phyloP scores from a whole-genome alignment of 805 yeast genomes.

The Ogataea pini region DNA sequence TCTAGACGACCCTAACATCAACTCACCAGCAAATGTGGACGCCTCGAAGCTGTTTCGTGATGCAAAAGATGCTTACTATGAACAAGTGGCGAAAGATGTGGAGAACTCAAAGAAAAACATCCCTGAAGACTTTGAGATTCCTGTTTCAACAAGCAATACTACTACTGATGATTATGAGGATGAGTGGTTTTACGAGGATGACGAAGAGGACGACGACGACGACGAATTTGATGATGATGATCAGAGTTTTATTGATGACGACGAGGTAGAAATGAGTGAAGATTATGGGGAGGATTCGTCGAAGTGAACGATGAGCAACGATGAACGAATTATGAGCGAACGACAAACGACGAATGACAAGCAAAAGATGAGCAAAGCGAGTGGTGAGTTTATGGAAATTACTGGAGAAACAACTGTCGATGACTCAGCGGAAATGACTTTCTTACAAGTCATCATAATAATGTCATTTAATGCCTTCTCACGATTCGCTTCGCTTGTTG shows the following conservation, averaged over 20 bases:
- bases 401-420: too few relatives aligned
- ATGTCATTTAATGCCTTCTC: too few relatives aligned
- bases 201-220: constrained; percentile 57
- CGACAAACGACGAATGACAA: too few relatives aligned
- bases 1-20: constrained; percentile 89
- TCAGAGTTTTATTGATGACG: constrained; percentile 44
- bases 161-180: constrained; percentile 52
- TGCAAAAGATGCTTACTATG: constrained; percentile 72
- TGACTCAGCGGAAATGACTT: too few relatives aligned
- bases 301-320: constrained; percentile 68
- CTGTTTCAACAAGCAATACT: constrained; percentile 44
- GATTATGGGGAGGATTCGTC: constrained; percentile 43
- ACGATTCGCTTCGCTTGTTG: neutral
- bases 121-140: constrained; percentile 84
- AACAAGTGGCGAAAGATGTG: constrained; percentile 76
- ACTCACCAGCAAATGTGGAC: constrained; percentile 94
- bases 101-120: constrained; percentile 81
- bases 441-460: too few relatives aligned
- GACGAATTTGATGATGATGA: constrained; percentile 54
- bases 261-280: constrained; percentile 46
- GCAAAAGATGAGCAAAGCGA: neutral
- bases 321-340: constrained; percentile 20
- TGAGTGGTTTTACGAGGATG: constrained; percentile 55
- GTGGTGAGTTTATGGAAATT: too few relatives aligned
- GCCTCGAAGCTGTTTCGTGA: constrained; percentile 91